Base-by-base conservation (phyloP, 208 protist genomes). In the Leptomonas pyrrhocoris region DNA sequence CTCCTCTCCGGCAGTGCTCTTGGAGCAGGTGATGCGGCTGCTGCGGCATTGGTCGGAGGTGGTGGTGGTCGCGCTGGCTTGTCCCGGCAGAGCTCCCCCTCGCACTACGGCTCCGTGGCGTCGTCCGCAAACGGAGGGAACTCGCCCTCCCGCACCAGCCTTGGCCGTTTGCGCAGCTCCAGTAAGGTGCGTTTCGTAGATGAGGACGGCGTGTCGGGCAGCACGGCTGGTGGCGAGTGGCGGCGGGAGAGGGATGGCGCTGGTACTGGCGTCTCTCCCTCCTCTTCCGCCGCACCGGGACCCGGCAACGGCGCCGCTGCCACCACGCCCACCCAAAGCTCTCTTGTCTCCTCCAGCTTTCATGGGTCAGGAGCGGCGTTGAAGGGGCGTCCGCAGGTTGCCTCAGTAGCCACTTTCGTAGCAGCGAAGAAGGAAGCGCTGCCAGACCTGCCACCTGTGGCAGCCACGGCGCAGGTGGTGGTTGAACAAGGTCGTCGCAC, bases 151-250 rank as follows among this genome's bases (percentile, higher is more conserved):
- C 60, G 60, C 42, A 61, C 27, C 9, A 67, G 51, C 53, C 42
- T 50, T 1, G 30, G 51, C 5, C 68, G 60, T 1, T 16, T 59
- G n/a, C 72, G 72, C 48, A 77, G 36, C 40, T 30, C 56, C 23
- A 77, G 62, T 36, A 27, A 42, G 13, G 72, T 77, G 36, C 58
- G 25, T 36, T 77, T 77, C 23, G 11, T 77, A 6, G 57, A 71
- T 45, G 11, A 71, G 42, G 63, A 62, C 6, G 54, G 27, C 18
- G 36, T 3, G 18, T 0, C 12, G 2, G 55, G 12, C 49, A 53
- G 50, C 53, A 1, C 19, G 12, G 30, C n/a, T n/a, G n/a, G n/a
- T n/a, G n/a, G n/a, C n/a, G n/a, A n/a, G 28, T 40, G 8, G 51
- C 36, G 38, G 6, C 25, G 15, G 31, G 54, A 70, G 54, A 28